Conservation (phyloP, 306 rosid genomes). For the Spatholobus suberectus region DNA sequence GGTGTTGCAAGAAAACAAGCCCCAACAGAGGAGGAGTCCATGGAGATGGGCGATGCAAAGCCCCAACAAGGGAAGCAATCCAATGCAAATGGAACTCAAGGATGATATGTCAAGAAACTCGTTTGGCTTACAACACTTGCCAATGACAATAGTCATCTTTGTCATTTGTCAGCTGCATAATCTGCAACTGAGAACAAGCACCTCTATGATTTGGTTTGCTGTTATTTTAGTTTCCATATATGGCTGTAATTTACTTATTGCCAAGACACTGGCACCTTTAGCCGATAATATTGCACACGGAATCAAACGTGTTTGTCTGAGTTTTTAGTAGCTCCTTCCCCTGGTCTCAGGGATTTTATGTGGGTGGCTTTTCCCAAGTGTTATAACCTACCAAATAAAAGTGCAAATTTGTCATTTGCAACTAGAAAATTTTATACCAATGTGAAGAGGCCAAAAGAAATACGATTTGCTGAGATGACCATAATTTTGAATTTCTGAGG, state of each 20-base stretch:
- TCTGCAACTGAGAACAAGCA: conserved; percentile 1
- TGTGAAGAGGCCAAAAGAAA: not conserved
- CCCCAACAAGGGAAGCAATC: conserved; percentile 45
- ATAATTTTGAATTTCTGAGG: not conserved
- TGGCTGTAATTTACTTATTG: not conserved
- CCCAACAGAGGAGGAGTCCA: conserved; percentile 41
- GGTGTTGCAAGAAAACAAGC: conserved; percentile 48
- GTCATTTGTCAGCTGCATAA: not conserved
- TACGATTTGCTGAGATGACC: not conserved
- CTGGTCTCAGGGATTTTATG: not conserved
- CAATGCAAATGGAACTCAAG: conserved; percentile 33
- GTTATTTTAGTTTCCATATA: not conserved
- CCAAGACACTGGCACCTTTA: not conserved
- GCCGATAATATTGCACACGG: not conserved
- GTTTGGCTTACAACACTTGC: not conserved
- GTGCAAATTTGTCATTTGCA: conserved; percentile 8
- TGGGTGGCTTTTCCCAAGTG: not conserved
- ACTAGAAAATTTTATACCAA: not conserved
- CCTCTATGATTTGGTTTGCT: conserved; percentile 3
- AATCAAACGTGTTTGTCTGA: not conserved
- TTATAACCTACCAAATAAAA: conserved; percentile 17
- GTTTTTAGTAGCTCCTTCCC: conserved; percentile 11
- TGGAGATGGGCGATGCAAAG: conserved; percentile 70
- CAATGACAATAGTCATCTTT: not conserved
- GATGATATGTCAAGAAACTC: not conserved